Evolutionary conservation across 1,284 basidiomycete species (phyloP), one percentile per base, ranked within the genome.

Genomic region (Erythrobasidium hasegawianum): DNA sequence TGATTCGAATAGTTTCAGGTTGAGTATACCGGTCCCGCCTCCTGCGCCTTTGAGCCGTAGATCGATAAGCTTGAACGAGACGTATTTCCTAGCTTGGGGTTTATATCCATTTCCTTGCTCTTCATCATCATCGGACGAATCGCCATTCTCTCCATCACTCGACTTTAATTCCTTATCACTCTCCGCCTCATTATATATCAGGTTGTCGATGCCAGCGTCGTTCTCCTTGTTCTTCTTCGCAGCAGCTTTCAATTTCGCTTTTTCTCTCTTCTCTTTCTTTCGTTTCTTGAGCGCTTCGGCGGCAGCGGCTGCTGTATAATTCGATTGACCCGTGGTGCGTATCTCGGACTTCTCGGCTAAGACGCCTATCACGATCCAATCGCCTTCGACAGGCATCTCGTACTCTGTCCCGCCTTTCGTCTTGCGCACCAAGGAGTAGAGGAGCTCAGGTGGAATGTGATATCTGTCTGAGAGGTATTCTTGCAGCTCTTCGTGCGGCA

Each of bases 341-440:
- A 91, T 79, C 20, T 84, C 85, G 2, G 88, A 86, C 38, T 90
- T 85, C 77, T 93, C 89, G 2, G 89, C 90, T 22, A 95, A 84
- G 7, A 93, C 90, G 1, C 88, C 90, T 59, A 95, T 88, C 8
- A 89, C 88, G 52, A 94, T 83, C 87, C 88, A 97, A 77, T 97
- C 95, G 1, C 89, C 89, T 4, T 85, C 84, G 2, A 97, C 86
- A 1, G 94, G 94, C 0, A 98, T 83, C 57, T 96, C 90, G 77
- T 92, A 94, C 14, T 86, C 86, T 62, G 87, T 85, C 71, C 89
- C 87, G 72, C 88, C 86, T 0, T 86, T 83, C 8, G 86, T 82
- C 0, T 89, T 83, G 11, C 88, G 85, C 50, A 90, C 83, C 54
- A 87, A 83, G 4, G 90, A 90, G 79, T 98, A 97, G 33, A 98